Evolutionary conservation across 345 rosid species (phyloP).

Genomic region (Bruguiera sexangula): DNA sequence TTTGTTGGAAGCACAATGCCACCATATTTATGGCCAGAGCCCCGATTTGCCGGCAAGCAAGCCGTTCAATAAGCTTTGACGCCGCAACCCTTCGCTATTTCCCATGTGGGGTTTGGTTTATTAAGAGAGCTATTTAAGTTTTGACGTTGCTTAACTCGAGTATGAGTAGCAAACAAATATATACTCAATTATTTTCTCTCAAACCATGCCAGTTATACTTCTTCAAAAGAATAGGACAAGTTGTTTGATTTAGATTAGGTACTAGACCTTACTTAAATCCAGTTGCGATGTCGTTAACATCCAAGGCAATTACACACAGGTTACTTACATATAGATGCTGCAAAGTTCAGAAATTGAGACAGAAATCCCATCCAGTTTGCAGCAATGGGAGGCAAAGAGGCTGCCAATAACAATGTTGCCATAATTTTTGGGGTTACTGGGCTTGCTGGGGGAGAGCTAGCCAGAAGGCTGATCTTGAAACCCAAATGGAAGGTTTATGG

Average conservation of each 20-base stretch:
- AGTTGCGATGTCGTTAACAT: background rate
- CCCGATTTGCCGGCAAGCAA: slow-evolving; percentile 18
- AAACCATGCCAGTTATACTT: slow-evolving; percentile 10
- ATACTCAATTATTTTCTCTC: slow-evolving; percentile 7
- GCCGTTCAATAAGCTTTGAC: slow-evolving; percentile 10
- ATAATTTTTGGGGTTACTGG: slow-evolving; percentile 82
- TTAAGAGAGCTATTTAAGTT: background rate
- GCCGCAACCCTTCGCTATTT: slow-evolving; percentile 7
- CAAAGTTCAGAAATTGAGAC: background rate
- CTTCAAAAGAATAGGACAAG: slow-evolving; percentile 16
- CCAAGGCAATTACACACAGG: background rate
- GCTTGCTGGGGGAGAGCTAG: slow-evolving; percentile 77
- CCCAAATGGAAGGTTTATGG: slow-evolving; percentile 79
- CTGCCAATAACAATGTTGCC: slow-evolving; percentile 42
- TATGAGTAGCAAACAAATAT: background rate
- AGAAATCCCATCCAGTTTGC: background rate
- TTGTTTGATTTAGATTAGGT: slow-evolving; percentile 4
- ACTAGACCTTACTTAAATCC: background rate
- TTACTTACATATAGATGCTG: background rate
- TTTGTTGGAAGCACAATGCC: slow-evolving; percentile 3
- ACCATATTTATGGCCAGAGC: slow-evolving; percentile 20
- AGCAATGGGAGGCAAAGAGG: slow-evolving; percentile 39
- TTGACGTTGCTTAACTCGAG: background rate
- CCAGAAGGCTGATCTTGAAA: slow-evolving; percentile 44
- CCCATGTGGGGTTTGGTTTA: slow-evolving; percentile 13